Evolutionary conservation across 2,329 filamentous ascomycete species (phyloP).

Genomic region (Aspergillus unguis): DNA sequence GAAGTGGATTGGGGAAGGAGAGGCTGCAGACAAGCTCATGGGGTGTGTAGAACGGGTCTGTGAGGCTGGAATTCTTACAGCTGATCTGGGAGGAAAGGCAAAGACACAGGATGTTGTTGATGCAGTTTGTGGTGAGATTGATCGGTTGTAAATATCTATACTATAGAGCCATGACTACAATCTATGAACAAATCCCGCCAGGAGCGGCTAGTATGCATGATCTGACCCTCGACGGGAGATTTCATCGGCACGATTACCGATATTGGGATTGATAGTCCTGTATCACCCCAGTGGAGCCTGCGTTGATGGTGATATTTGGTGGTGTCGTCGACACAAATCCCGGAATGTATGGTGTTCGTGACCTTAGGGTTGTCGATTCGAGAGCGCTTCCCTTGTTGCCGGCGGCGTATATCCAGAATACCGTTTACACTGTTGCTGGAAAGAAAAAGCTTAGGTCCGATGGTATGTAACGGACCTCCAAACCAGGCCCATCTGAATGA

Average conservation of each 20-base stretch:
- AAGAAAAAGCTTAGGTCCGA: neutral
- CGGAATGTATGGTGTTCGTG: neutral
- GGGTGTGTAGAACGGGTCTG: slow-evolving; percentile 59
- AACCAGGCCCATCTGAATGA: no score
- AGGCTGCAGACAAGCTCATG: slow-evolving; percentile 56
- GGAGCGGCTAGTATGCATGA: no score
- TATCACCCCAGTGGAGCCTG: neutral
- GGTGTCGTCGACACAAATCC: slow-evolving; percentile 4
- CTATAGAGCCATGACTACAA: neutral
- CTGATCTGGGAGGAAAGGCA: slow-evolving; percentile 56
- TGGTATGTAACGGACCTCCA: no score
- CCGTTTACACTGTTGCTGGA: slow-evolving; percentile 10
- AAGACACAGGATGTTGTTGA: slow-evolving; percentile 58
- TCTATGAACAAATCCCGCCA: neutral
- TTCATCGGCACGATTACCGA: neutral
- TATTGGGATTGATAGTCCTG: slow-evolving; percentile 3
- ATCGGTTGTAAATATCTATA: slow-evolving; percentile 17
- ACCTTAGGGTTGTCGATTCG: slow-evolving; percentile 1
- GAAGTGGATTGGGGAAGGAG: slow-evolving; percentile 57
- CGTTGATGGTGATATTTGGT: neutral
- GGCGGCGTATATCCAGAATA: slow-evolving; percentile 5
- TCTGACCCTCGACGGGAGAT: neutral
- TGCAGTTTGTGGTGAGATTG: slow-evolving; percentile 52
- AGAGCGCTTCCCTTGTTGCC: slow-evolving; percentile 7
- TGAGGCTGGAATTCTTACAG: slow-evolving; percentile 52